A percentile compares a stretch with the other conserved stretches of the same genome.
Conservation (phyloP, 306 rosid species). For the Prosopis cineraria region DNA sequence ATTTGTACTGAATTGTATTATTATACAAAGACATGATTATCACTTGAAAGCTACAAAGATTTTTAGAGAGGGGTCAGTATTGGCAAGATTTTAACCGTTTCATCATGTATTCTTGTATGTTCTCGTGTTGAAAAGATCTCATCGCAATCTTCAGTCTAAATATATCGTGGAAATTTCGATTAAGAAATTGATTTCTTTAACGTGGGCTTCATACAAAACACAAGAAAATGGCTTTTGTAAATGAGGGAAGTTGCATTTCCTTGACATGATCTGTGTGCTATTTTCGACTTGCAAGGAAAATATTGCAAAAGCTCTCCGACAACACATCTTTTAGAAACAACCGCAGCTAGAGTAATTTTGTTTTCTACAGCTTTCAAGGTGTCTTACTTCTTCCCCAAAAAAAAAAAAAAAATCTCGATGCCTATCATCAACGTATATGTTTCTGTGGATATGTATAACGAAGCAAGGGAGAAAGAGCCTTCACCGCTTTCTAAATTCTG, state of each 20-base stretch:
- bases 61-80: too few species aligned
- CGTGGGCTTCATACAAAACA: not conserved
- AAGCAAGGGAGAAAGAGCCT: not conserved
- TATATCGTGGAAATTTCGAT: not conserved
- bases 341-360: not conserved
- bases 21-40: too few species aligned
- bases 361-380: not conserved
- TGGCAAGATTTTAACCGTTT: too few species aligned
- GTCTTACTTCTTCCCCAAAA: too few species aligned
- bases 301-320: not conserved
- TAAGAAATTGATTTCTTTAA: not conserved
- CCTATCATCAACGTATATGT: too few species aligned
- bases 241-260: not conserved
- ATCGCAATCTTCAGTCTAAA: not conserved
- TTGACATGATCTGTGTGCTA: not conserved
- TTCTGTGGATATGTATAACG: too few species aligned
- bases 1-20: too few species aligned
- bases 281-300: not conserved
- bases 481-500: constrained; percentile 4
- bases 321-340: not conserved
- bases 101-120: not conserved
- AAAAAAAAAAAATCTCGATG: too few species aligned
- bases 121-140: not conserved
- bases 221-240: not conserved
- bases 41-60: too few species aligned